These are phyloP conservation scores for Cyberlindnera euphorbiae DNA, from an alignment of 805 yeast genomes.

Conservation along the genomic window DNA sequence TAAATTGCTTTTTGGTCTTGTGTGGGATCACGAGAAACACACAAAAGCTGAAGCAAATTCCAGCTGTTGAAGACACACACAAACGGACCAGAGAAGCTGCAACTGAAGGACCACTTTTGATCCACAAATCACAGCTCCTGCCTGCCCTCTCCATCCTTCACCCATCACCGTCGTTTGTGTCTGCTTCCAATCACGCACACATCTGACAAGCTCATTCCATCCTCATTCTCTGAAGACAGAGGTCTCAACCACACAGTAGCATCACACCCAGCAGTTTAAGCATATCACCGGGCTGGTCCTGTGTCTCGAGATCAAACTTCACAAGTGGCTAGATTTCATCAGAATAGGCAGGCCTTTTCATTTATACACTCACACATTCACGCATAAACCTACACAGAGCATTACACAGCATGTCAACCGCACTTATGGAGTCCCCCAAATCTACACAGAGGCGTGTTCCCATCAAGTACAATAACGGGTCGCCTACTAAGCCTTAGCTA, in stretches of 20 bases:
- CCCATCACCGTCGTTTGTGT: no score
- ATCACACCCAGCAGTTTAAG: no score
- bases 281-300: constrained; percentile 22
- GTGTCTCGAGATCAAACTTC: constrained; percentile 3
- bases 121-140: no score
- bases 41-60: no score
- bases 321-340: constrained; percentile 11
- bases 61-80: no score
- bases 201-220: not conserved
- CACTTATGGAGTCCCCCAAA: constrained; percentile 19
- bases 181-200: no score
- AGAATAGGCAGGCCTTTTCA: constrained; percentile 15
- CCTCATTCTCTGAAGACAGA: no score
- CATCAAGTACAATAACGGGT: constrained; percentile 12
- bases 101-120: no score
- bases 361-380: not conserved
- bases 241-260: no score
- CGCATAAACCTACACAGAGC: constrained; percentile 1
- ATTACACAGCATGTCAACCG: constrained; percentile 12
- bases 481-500: constrained; percentile 14
- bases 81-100: not conserved
- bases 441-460: constrained; percentile 12
- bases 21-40: no score
- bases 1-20: no score
- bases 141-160: no score